Base-by-base conservation (phyloP, 805 yeast species). In the Sungouiella blattae region DNA sequence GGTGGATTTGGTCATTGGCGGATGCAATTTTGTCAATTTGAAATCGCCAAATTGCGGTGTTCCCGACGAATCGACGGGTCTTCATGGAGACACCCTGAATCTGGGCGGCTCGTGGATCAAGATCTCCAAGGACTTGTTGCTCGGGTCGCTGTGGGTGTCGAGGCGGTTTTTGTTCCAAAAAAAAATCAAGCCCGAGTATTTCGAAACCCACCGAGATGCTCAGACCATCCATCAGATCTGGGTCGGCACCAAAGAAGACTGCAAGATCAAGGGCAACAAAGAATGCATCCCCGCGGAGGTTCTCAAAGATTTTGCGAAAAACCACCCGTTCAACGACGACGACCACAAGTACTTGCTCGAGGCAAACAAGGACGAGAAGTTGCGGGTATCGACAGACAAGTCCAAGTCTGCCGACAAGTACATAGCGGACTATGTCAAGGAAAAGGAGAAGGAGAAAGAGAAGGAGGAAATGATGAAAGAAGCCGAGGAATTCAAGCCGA, bases 51-150 rank as follows among this genome's bases (percentile, higher is more conserved):
- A 28, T 4, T 46, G 50, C 16, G 52, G 44, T 11, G 18, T 36
- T 1, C 52, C 50, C 11, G 32, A 24, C 16, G 37, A 40, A 3
- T 23, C 36, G 2, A 26, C 30, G 5, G 50, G 50, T 5, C 18
- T 27, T 1, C 43, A 40, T 25, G 52, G 52, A 11, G 40, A 47
- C 32, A 9, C 9, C 6, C 42, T 46, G 11, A 36, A 38, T 11
- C 34, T 26, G 2, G 29, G 33, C 17, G 57, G 57, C 6, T 60
- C 59, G 9, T 76, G 79, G 78, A 35, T 42, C 24, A 56, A 59
- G 32, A 41, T 73, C 17, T 64, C 66, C 15, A 75, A 75, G 44
- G 81, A 77, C 47, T 57, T 78, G 25, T 47, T 50, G 12, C 58
- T 77, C 36, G 69, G 69, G 4, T 44, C 52, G 15, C 59, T 70